Evolutionary conservation across 208 protist species (phyloP).

Genomic region (Trichomonas tenax): DNA sequence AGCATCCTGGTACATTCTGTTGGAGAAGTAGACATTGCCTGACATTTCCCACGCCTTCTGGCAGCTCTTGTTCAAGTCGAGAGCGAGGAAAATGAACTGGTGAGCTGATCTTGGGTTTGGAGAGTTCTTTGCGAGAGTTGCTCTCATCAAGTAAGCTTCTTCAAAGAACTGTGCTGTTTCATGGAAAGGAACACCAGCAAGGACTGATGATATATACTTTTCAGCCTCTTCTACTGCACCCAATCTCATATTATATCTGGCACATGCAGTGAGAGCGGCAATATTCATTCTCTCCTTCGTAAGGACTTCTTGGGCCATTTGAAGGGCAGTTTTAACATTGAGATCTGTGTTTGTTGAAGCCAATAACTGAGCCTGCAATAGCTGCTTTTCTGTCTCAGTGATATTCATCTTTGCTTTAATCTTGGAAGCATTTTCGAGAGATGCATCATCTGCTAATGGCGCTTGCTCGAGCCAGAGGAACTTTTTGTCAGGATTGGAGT

Average conservation of each 20-base stretch:
- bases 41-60: neutral
- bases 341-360: neutral
- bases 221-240: neutral
- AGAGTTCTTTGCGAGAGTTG: neutral
- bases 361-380: neutral
- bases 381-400: neutral
- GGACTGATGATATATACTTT: neutral
- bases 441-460: neutral
- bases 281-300: neutral
- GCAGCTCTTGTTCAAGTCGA: conserved; percentile 6
- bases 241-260: neutral
- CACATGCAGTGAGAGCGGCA: neutral
- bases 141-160: conserved; percentile 16
- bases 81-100: neutral
- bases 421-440: neutral
- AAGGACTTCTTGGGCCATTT: neutral
- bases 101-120: neutral
- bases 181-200: neutral
- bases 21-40: neutral
- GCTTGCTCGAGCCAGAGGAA: neutral
- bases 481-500: neutral
- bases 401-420: neutral
- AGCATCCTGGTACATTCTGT: neutral
- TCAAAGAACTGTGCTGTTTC: neutral
- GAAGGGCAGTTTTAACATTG: neutral